Evolutionary conservation across 2,329 filamentous ascomycete species (phyloP).

Genomic region (Trematosphaeria pertusa): DNA sequence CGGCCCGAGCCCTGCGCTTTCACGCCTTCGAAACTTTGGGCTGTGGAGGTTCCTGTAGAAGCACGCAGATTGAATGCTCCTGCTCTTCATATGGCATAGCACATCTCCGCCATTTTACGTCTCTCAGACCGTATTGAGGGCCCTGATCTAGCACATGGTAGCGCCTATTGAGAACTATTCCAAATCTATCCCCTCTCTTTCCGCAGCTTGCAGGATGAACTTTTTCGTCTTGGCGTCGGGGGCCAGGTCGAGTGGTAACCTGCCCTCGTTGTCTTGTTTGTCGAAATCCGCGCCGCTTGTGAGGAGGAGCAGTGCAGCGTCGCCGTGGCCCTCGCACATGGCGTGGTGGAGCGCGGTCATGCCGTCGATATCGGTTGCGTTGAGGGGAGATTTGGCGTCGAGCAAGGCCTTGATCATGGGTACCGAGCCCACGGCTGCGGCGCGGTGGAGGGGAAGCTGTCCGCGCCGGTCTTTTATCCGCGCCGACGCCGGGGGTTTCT

Average conservation of each 20-base stretch:
- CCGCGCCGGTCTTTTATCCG: slow-evolving; percentile 83
- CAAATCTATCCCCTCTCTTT: slow-evolving; percentile 81
- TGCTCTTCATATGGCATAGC: too few relatives aligned
- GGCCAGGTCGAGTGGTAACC: slow-evolving; percentile 78
- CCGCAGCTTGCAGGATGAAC: slow-evolving; percentile 79
- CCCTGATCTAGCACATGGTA: too few relatives aligned
- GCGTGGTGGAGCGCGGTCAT: slow-evolving; percentile 90
- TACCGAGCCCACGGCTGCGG: slow-evolving; percentile 87
- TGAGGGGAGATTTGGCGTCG: slow-evolving; percentile 78
- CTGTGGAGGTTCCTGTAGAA: too few relatives aligned
- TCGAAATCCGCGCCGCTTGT: slow-evolving; percentile 84
- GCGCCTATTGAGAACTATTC: too few relatives aligned
- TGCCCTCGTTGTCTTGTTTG: slow-evolving; percentile 75
- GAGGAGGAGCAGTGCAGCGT: slow-evolving; percentile 81
- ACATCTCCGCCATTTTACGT: too few relatives aligned
- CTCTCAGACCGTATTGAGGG: too few relatives aligned
- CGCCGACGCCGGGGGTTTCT: slow-evolving; percentile 71
- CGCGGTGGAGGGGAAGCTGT: slow-evolving; percentile 90
- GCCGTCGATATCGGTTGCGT: slow-evolving; percentile 81
- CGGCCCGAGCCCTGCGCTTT: too few relatives aligned
- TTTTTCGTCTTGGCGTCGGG: slow-evolving; percentile 84
- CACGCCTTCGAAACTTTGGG: too few relatives aligned
- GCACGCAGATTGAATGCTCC: too few relatives aligned
- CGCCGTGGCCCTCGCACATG: slow-evolving; percentile 76
- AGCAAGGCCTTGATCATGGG: slow-evolving; percentile 85